Evolutionary conservation across 768 basidiomycete species (phyloP), one percentile per base, ranked within the genome.

Genomic region (Rhodotorula taiwanensis): DNA sequence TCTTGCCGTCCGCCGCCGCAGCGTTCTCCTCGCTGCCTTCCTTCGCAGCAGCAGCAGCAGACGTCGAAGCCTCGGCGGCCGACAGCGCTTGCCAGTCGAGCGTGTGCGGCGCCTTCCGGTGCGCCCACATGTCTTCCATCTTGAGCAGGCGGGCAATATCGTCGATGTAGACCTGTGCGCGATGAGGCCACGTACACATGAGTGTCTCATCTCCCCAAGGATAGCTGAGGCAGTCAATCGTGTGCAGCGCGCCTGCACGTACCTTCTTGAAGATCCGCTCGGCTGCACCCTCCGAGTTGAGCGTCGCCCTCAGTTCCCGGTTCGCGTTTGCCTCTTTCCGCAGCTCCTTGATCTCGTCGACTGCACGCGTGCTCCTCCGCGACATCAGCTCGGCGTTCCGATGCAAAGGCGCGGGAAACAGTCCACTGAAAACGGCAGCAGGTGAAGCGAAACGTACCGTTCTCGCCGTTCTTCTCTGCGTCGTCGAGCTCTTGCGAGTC

Each of bases 121-220:
- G 83, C 36, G 85, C 85, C 95, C 95, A 99, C 92, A 99, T 97
- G 71, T 98, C 95, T 20, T 83, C 77, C 95, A 99, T 99, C 23
- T 82, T 83, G 34, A 99, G 79, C 0, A 99, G 80, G 59, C 94
- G 90, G 54, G 82, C 81, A 70, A 98, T 90, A 71, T 99, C 95
- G 4, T 81, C 75, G 58, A 84, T 81, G 79, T 93, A 99, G 23
- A 95, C 88, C 92, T 95, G 72, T 13, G 43, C 4, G 6, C 31
- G n/a, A n/a, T n/a, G n/a, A n/a, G n/a, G n/a, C n/a, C n/a, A n/a
- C n/a, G n/a, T n/a, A n/a, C n/a, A n/a, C n/a, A n/a, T n/a, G n/a
- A n/a, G n/a, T n/a, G n/a, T n/a, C n/a, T n/a, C n/a, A n/a, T n/a
- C n/a, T n/a, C n/a, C n/a, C n/a, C n/a, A n/a, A n/a, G n/a, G n/a